These are phyloP conservation scores for Yamadazyma sp. DNA, from an alignment of 805 yeast genomes.

Conservation along the genomic window DNA sequence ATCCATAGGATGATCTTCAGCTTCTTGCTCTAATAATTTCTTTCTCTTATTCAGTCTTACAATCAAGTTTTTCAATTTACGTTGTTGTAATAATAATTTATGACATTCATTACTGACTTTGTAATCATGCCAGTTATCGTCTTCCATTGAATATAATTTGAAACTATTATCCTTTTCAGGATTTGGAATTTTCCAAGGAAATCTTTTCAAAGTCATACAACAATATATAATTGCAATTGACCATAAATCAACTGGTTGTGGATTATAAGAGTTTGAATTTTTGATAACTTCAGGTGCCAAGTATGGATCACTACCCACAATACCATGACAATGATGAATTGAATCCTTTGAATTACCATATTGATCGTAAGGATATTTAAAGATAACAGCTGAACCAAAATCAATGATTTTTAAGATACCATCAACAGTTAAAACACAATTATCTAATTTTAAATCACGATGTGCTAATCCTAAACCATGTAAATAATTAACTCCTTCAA, in stretches of 20 bases:
- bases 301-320: conserved; percentile 85
- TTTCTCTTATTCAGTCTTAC: conserved; percentile 42
- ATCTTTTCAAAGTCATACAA: conserved; percentile 87
- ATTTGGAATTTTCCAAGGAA: conserved; percentile 94
- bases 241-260: conserved; percentile 94
- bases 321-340: conserved; percentile 76
- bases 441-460: conserved; percentile 87
- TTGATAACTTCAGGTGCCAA: conserved; percentile 88
- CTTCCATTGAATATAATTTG: conserved; percentile 76
- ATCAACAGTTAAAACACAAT: conserved; percentile 77
- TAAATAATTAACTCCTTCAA: conserved; percentile 76
- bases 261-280: conserved; percentile 62
- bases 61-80: conserved; percentile 50
- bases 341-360: conserved; percentile 41
- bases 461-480: conserved; percentile 88
- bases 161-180: conserved; percentile 71
- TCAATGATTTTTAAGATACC: conserved; percentile 91
- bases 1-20: conserved; percentile 4
- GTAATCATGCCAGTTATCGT: conserved; percentile 78
- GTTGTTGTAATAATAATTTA: conserved; percentile 56
- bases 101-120: conserved; percentile 69
- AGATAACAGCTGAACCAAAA: conserved; percentile 91
- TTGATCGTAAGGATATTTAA: conserved; percentile 74
- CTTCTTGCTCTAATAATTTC: conserved; percentile 19
- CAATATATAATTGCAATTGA: conserved; percentile 87